phyloP scores from a whole-genome alignment of 177 flowering plant genomes.

The Vitis hybrid region DNA sequence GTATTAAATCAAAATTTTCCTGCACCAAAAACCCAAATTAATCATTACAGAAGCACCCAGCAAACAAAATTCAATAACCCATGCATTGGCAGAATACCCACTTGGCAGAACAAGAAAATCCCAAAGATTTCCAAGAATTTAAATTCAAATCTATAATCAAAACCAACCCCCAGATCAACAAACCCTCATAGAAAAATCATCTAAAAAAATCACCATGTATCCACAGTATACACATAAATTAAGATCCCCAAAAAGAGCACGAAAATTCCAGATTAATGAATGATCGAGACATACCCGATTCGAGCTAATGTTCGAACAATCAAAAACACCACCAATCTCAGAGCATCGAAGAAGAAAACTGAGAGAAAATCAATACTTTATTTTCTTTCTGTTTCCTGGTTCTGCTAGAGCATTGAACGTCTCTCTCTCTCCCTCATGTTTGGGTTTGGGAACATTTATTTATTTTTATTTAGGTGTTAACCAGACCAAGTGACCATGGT shows the following conservation, averaged over 20 bases:
- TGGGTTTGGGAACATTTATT: slow-evolving; percentile 1
- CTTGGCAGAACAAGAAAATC: slow-evolving; percentile 3
- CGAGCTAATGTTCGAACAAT: slow-evolving; percentile 19
- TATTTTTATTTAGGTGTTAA: background rate
- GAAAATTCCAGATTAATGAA: slow-evolving; percentile 6
- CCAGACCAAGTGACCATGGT: slow-evolving; percentile 11
- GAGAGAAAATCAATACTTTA: slow-evolving; percentile 10
- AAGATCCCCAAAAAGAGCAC: slow-evolving; percentile 14
- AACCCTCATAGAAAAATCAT: background rate
- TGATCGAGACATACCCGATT: slow-evolving; percentile 37
- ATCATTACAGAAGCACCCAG: background rate
- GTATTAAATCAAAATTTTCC: slow-evolving; percentile 7
- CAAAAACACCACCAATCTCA: slow-evolving; percentile 28
- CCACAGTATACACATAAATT: background rate
- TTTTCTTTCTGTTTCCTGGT: slow-evolving; percentile 5
- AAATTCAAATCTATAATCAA: slow-evolving; percentile 12
- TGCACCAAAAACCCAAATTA: slow-evolving; percentile 8
- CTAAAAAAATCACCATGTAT: background rate
- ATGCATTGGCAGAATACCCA: slow-evolving; percentile 17
- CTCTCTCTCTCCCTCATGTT: slow-evolving; percentile 15
- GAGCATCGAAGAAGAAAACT: slow-evolving; percentile 19
- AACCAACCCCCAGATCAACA: slow-evolving; percentile 12
- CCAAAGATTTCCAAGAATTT: background rate
- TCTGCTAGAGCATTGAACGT: slow-evolving; percentile 15
- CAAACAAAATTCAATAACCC: slow-evolving; percentile 1